Base-by-base conservation (phyloP, 768 basidiomycete genomes). In the Dacryopinax primogenitus region DNA sequence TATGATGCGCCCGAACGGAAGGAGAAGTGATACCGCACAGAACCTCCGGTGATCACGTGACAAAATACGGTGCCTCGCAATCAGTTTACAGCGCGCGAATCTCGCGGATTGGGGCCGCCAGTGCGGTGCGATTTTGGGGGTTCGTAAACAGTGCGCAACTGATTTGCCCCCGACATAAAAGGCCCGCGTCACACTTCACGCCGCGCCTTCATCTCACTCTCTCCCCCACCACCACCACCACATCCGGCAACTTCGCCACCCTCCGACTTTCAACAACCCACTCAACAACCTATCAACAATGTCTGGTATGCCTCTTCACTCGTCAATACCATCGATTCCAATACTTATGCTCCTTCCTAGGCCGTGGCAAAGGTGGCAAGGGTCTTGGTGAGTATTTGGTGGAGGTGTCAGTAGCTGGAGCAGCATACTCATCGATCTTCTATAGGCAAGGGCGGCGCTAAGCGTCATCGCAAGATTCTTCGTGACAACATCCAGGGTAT, bases 401-500 rank as follows among this genome's bases (percentile, higher is more conserved):
- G 26, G 51, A 58, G 13, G 51, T 4, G 32, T 6, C 9, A 3
- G 21, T 4, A 3, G 9, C 9, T 58, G 51, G 23, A 21, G 32
- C 51, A 58, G 23, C 26, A 18, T 28, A 13, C 51, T 58, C 51
- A 58, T 58, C 51, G 26, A 28, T 21, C 51, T 58, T 30, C 18
- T 18, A 13, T 21, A 58, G 51, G 51, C 37, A 78, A 79, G 72
- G 77, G 77, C 63, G 77, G 73, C 64, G 74, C 74, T 63, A 74
- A 73, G 72, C 68, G 74, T 72, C 79, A 79, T 76, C 71, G 78
- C 67, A 80, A 79, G 75, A 78, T 80, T 33, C 69, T 80, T 41
- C 72, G 75, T 34, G 70, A 71, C 68, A 71, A 71, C 70, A 71
- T 71, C 65, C 70, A 62, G 62, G 79, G 79, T 74, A 80, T 80